These are phyloP conservation scores for Zarea fungicola DNA, from an alignment of 2,329 filamentous ascomycete species.

Conservation along the genomic window DNA sequence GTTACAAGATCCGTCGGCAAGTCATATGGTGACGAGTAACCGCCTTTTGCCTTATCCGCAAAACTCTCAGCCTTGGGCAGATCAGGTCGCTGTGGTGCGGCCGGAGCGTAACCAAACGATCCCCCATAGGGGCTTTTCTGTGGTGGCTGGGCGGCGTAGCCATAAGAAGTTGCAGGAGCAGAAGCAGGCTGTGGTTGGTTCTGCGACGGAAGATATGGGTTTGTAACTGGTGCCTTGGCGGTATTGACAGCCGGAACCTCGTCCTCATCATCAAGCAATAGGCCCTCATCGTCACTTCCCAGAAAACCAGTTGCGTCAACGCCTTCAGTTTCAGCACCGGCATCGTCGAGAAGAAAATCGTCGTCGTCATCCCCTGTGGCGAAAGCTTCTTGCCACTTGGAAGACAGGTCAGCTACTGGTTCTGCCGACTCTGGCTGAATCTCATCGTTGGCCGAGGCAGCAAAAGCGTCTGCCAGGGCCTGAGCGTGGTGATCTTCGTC, in stretches of 20 bases:
- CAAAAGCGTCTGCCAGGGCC: slow-evolving; percentile 19
- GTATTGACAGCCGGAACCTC: slow-evolving; percentile 22
- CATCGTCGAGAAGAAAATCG: slow-evolving; percentile 56
- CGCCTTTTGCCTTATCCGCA: slow-evolving; percentile 81
- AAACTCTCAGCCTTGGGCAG: slow-evolving; percentile 71
- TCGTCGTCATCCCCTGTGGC: slow-evolving; percentile 70
- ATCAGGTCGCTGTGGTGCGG: slow-evolving; percentile 34
- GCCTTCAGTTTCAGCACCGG: slow-evolving; percentile 35
- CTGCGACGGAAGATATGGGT: slow-evolving; percentile 14
- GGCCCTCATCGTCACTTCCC: slow-evolving; percentile 79
- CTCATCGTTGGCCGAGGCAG: slow-evolving; percentile 19
- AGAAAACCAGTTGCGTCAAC: slow-evolving; percentile 63
- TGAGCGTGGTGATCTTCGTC: slow-evolving; percentile 24
- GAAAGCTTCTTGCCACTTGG: slow-evolving; percentile 79
- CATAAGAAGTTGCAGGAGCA: slow-evolving; percentile 11
- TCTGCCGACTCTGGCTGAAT: slow-evolving; percentile 17
- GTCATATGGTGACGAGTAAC: slow-evolving; percentile 93
- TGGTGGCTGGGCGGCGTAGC: slow-evolving; percentile 12
- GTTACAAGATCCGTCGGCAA: slow-evolving; percentile 74
- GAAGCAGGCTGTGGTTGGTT: slow-evolving; percentile 5
- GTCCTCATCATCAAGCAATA: slow-evolving; percentile 65
- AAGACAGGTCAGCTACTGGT: slow-evolving; percentile 61
- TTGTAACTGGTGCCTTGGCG: slow-evolving; percentile 5
- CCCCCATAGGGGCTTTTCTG: slow-evolving; percentile 24
- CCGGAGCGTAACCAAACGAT: slow-evolving; percentile 22